Evolutionary conservation across 2,329 filamentous ascomycete species (phyloP), one percentile per base, ranked within the genome.

Genomic region (Phaeosphaeriaceae sp.): DNA sequence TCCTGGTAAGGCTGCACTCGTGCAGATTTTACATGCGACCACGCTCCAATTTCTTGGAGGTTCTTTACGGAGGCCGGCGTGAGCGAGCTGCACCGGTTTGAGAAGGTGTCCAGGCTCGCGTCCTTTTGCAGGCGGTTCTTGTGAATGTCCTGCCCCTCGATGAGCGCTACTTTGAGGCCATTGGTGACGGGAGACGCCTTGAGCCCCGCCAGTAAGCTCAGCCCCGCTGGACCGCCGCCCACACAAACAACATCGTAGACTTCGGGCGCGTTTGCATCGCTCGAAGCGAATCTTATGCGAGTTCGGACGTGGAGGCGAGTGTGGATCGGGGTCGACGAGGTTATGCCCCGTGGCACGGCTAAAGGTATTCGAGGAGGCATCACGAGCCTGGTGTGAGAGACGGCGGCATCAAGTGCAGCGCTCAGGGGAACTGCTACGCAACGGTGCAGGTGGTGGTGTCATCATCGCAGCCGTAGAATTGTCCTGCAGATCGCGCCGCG

Each of bases 201-300:
- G 56, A 81, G 60, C 6, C 75, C 79, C 36, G 76, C 72, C 22
- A 80, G 71, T 46, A 84, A 67, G 71, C 92, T 96, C 57, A 99
- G 83, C 54, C 94, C 94, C 46, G 93, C 93, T 22, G 93, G 93
- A 5, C 93, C 93, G 61, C 93, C 93, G 60, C 93, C 93, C 53
- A 97, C 90, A 70, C 92, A 95, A 62, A 97, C 92, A 31, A 97
- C 90, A 85, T 97, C 93, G 81, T 95, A 97, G 70, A 97, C 88
- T 65, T 96, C 91, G 11, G 88, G 87, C 13, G 67, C 59, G 48
- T 63, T 59, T 62, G 71, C 59, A 41, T 74, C 69, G 62, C 61
- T 76, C 48, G 76, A 76, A 22, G 71, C 73, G 57, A 66, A 75
- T 58, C 71, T 70, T 58, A 63, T 71, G 25, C 56, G 65, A 11